These are phyloP conservation scores for Lichtheimia corymbifera DNA, from an alignment of 371 early-diverging fungal species.

Conservation along the genomic window DNA sequence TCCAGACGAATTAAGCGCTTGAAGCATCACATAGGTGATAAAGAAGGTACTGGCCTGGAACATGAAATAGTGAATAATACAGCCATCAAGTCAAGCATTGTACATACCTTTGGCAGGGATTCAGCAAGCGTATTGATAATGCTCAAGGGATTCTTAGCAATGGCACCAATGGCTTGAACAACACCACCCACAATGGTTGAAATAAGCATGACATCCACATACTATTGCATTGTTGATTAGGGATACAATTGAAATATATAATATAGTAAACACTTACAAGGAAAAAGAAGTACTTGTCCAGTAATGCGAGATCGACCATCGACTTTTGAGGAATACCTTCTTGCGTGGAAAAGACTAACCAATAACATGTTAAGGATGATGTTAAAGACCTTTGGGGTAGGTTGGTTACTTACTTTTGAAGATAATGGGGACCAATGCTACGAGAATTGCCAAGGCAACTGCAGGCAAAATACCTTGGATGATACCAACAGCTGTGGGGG, in stretches of 20 bases:
- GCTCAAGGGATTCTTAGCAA: slow-evolving; percentile 48
- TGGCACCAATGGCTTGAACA: slow-evolving; percentile 39
- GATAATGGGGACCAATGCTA: slow-evolving; percentile 71
- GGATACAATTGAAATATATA: no score
- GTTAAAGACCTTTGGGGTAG: no score
- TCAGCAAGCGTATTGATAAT: slow-evolving; percentile 53
- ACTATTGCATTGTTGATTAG: slow-evolving; percentile 26
- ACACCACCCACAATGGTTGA: slow-evolving; percentile 73
- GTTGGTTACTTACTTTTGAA: slow-evolving; percentile 43
- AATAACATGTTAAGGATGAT: no score
- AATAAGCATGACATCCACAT: slow-evolving; percentile 79
- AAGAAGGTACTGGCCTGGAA: slow-evolving; percentile 60
- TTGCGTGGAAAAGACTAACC: slow-evolving; percentile 50
- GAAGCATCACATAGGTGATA: slow-evolving; percentile 79
- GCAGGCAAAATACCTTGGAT: slow-evolving; percentile 83
- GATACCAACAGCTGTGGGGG: slow-evolving; percentile 53
- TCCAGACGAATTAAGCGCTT: slow-evolving; percentile 64
- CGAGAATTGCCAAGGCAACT: slow-evolving; percentile 68
- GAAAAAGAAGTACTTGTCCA: slow-evolving; percentile 78
- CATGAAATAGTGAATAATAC: not conserved
- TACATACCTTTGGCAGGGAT: slow-evolving; percentile 65
- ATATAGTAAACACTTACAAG: slow-evolving; percentile 36
- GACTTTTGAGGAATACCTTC: slow-evolving; percentile 71
- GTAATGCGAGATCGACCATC: slow-evolving; percentile 58
- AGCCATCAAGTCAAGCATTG: not conserved